These are phyloP conservation scores for Coniosporium tulheliwenetii DNA, from an alignment of 2,329 filamentous ascomycete genomes.

Conservation along the genomic window DNA sequence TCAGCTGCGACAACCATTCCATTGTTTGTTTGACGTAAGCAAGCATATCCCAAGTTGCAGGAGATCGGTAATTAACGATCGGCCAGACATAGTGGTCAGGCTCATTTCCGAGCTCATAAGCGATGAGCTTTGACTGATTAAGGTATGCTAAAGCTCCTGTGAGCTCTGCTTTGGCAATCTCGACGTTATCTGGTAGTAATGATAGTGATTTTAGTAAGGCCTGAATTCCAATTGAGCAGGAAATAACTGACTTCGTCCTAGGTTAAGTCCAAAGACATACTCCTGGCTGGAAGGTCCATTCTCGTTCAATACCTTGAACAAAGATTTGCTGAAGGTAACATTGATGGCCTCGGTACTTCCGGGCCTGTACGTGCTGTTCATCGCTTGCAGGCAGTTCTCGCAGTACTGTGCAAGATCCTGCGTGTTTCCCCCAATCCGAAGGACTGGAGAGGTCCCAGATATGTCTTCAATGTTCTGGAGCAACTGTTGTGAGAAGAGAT, in stretches of 20 bases:
- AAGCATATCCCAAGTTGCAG: slow-evolving; percentile 1
- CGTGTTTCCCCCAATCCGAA: slow-evolving; percentile 1
- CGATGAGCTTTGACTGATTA: slow-evolving; percentile 1
- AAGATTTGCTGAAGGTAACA: slow-evolving; percentile 1
- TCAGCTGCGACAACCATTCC: slow-evolving; percentile 1
- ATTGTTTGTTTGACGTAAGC: background rate
- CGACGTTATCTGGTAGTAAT: background rate
- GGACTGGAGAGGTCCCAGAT: slow-evolving; percentile 1
- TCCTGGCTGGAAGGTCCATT: slow-evolving; percentile 1
- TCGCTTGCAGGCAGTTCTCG: background rate
- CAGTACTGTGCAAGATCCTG: slow-evolving; percentile 1
- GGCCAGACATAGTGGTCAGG: slow-evolving; percentile 1
- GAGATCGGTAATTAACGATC: background rate
- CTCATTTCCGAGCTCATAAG: slow-evolving; percentile 2
- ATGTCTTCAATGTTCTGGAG: slow-evolving; percentile 2
- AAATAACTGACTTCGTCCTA: background rate
- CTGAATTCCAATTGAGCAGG: background rate
- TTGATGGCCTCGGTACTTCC: slow-evolving; percentile 1
- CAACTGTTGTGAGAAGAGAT: slow-evolving; percentile 1
- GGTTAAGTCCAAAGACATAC: slow-evolving; percentile 1
- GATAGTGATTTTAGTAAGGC: background rate
- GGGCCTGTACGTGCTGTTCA: slow-evolving; percentile 1
- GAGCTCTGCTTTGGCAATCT: background rate
- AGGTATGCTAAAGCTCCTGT: background rate
- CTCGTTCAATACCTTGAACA: slow-evolving; percentile 1